phyloP scores from a whole-genome alignment of 805 yeast species.

The Wickerhamomyces subpelliculosus region DNA sequence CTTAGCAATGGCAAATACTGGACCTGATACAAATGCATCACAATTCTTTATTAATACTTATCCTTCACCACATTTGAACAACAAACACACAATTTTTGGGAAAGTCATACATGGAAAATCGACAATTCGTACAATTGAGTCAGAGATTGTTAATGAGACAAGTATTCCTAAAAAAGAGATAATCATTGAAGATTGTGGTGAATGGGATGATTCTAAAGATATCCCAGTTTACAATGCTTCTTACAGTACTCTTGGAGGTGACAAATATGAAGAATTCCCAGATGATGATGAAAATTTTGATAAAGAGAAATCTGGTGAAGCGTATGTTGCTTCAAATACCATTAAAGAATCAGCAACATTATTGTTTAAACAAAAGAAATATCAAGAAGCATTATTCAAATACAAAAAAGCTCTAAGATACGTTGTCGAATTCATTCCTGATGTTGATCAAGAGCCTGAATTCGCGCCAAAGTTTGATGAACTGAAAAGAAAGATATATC shows the following conservation, averaged over 20 bases:
- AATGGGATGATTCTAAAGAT: conserved; percentile 45
- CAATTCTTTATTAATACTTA: conserved; percentile 69
- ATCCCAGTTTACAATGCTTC: conserved; percentile 61
- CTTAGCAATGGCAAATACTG: conserved; percentile 61
- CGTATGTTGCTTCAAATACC: conserved; percentile 40
- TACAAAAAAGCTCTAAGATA: conserved; percentile 63
- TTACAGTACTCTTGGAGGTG: conserved; percentile 57
- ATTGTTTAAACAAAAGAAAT: conserved; percentile 47
- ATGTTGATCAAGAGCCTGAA: conserved; percentile 50
- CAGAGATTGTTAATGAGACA: conserved; percentile 36
- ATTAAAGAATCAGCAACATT: conserved; percentile 66
- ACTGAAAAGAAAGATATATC: conserved; percentile 32
- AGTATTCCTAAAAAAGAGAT: conserved; percentile 37
- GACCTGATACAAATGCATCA: conserved; percentile 46
- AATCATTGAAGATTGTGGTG: conserved; percentile 51
- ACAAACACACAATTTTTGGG: conserved; percentile 77
- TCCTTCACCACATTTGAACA: conserved; percentile 66
- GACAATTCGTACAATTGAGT: conserved; percentile 60
- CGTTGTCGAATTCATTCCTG: conserved; percentile 68
- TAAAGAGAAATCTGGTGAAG: conserved; percentile 46
- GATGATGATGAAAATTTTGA: conserved; percentile 61
- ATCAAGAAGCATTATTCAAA: conserved; percentile 49
- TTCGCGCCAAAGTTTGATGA: conserved; percentile 41
- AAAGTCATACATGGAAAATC: conserved; percentile 60
- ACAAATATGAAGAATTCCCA: conserved; percentile 69